These are phyloP conservation scores for Protomyces pachydermus DNA, from an alignment of 1,139 yeast genomes.

Conservation along the genomic window DNA sequence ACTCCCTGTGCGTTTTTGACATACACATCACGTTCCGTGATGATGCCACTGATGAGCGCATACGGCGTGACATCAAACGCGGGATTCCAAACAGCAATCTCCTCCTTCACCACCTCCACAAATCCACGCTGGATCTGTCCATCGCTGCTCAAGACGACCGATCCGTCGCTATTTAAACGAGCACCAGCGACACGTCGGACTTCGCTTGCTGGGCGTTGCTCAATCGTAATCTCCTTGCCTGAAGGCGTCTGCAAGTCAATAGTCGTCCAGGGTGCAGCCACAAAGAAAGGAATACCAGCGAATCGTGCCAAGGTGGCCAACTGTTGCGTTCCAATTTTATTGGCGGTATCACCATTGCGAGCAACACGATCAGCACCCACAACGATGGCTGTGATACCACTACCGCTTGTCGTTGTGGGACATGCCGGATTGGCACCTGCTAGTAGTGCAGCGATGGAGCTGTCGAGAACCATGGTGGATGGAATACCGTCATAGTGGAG, in stretches of 20 bases:
- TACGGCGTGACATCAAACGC: constrained; percentile 92
- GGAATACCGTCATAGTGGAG: constrained; percentile 80
- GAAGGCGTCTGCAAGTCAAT: constrained; percentile 61
- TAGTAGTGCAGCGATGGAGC: constrained; percentile 80
- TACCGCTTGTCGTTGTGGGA: constrained; percentile 36
- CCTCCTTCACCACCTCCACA: constrained; percentile 82
- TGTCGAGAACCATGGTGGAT: constrained; percentile 80
- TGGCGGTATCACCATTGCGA: constrained; percentile 88
- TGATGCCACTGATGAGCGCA: constrained; percentile 73
- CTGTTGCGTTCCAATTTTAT: constrained; percentile 95
- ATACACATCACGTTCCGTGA: constrained; percentile 66
- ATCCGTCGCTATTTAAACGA: constrained; percentile 39
- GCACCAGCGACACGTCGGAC: constrained; percentile 70
- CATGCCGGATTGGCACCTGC: constrained; percentile 31
- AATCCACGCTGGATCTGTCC: constrained; percentile 37
- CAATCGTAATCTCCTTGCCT: constrained; percentile 76
- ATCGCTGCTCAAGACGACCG: constrained; percentile 36
- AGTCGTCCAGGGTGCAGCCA: constrained; percentile 93
- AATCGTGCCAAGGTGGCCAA: constrained; percentile 62
- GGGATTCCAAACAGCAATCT: constrained; percentile 86
- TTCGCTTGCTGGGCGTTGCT: constrained; percentile 78
- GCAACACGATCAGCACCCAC: constrained; percentile 99
- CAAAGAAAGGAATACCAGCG: constrained; percentile 67
- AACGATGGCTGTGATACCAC: constrained; percentile 69
- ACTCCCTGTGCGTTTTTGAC: constrained; percentile 36